A percentile compares a stretch with the other conserved stretches of the same genome.
phyloP scores from a whole-genome alignment of 768 basidiomycete genomes.

The Phylloporus sp. region DNA sequence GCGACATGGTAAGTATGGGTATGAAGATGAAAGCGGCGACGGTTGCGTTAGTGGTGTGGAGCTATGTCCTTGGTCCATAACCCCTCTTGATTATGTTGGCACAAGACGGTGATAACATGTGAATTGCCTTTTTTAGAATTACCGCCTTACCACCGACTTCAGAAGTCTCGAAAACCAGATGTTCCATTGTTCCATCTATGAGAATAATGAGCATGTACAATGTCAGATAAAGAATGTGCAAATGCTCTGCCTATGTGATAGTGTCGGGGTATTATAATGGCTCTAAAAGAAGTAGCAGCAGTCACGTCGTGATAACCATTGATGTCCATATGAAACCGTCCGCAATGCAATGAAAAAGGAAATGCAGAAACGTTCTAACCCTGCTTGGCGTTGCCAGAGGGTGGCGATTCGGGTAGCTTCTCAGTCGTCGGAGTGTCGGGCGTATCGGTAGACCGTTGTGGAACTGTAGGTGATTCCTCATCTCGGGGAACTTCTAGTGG shows the following conservation, averaged over 20 bases:
- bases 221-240: slow-evolving; percentile 9
- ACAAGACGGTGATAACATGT: slow-evolving; percentile 29
- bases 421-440: slow-evolving; percentile 20
- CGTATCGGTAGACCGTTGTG: slow-evolving; percentile 8
- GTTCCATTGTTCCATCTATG: slow-evolving; percentile 2
- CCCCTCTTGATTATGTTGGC: slow-evolving; percentile 16
- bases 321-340: slow-evolving; percentile 8
- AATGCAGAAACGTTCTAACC: slow-evolving; percentile 2
- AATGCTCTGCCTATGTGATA: slow-evolving; percentile 7
- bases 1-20: slow-evolving; percentile 41
- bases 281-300: slow-evolving; percentile 11
- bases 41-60: slow-evolving; percentile 1
- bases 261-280: slow-evolving; percentile 16
- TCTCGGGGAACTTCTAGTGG: slow-evolving; percentile 19
- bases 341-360: slow-evolving; percentile 3
- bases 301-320: slow-evolving; percentile 8
- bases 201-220: slow-evolving; percentile 2
- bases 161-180: neutral
- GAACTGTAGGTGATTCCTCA: slow-evolving; percentile 15
- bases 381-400: slow-evolving; percentile 7
- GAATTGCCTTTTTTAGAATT: slow-evolving; percentile 22
- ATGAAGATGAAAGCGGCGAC: neutral
- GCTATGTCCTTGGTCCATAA: neutral
- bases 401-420: slow-evolving; percentile 8
- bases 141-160: slow-evolving; percentile 19